Evolutionary conservation across 1,284 basidiomycete species (phyloP).

Genomic region (Irpex sp.): DNA sequence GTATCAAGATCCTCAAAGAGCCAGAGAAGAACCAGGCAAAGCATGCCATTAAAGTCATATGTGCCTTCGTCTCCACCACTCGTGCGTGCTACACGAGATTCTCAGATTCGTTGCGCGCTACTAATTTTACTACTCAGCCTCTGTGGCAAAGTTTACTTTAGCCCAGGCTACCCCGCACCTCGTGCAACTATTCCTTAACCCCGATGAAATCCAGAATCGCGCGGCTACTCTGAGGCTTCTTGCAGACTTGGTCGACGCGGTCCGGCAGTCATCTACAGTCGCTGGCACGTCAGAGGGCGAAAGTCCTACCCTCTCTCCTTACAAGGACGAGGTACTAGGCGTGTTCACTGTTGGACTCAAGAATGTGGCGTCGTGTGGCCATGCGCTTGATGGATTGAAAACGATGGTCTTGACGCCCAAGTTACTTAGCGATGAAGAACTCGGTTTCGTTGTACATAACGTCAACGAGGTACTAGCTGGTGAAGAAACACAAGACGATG

Average conservation of each 20-base stretch:
- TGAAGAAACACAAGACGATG: conserved; percentile 46
- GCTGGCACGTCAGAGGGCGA: conserved; percentile 17
- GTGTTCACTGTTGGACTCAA: conserved; percentile 64
- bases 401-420: conserved; percentile 60
- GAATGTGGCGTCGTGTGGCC: conserved; percentile 45
- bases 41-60: conserved; percentile 79
- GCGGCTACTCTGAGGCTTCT: conserved; percentile 63
- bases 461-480: conserved; percentile 69
- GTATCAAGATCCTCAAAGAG: conserved; percentile 74
- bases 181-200: conserved; percentile 71
- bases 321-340: conserved; percentile 76
- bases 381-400: conserved; percentile 62
- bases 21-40: conserved; percentile 91
- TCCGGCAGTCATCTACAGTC: conserved; percentile 35
- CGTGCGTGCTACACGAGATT: conserved; percentile 43
- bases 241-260: conserved; percentile 56
- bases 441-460: conserved; percentile 76
- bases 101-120: neutral
- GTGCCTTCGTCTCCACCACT: conserved; percentile 71
- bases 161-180: conserved; percentile 70
- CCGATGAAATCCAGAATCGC: conserved; percentile 74
- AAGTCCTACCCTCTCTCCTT: conserved; percentile 35
- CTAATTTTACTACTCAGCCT: conserved; percentile 42
- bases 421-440: conserved; percentile 70
- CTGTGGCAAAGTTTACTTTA: conserved; percentile 66